A percentile compares a stretch with the other conserved stretches of the same genome.
Evolutionary conservation across 768 basidiomycete species (phyloP).

Genomic region (Lactifluus pinguis): DNA sequence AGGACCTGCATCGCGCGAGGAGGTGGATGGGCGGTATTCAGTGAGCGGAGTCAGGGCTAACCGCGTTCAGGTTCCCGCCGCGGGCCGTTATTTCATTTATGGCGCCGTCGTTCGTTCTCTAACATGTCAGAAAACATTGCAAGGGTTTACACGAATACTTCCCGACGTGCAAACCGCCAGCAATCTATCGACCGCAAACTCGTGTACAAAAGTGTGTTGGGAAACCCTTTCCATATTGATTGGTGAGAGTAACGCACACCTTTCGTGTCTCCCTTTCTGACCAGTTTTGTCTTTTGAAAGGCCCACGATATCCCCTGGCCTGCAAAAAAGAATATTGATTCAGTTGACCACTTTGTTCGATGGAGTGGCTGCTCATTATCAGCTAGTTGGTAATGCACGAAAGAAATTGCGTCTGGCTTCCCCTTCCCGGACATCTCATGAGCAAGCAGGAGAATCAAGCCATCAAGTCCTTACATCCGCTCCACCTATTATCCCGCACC

Average conservation of each 20-base stretch:
- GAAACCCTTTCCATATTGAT: slow-evolving; percentile 58
- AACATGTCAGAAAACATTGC: slow-evolving; percentile 44
- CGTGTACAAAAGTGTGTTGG: slow-evolving; percentile 61
- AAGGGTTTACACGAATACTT: slow-evolving; percentile 45
- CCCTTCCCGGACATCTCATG: background rate
- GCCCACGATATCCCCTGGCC: slow-evolving; percentile 52
- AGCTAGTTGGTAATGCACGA: slow-evolving; percentile 8
- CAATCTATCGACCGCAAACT: slow-evolving; percentile 43
- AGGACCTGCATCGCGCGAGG: background rate
- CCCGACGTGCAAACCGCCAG: slow-evolving; percentile 53
- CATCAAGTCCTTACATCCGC: slow-evolving; percentile 6
- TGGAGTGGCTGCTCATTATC: slow-evolving; percentile 40
- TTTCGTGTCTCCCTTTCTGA: slow-evolving; percentile 3
- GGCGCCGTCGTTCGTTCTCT: background rate
- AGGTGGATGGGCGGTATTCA: too few species aligned
- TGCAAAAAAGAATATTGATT: slow-evolving; percentile 54
- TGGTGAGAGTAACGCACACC: slow-evolving; percentile 39
- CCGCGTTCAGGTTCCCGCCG: background rate
- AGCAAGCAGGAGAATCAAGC: background rate
- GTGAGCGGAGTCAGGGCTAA: too few species aligned
- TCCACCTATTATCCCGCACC: slow-evolving; percentile 39
- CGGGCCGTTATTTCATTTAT: background rate
- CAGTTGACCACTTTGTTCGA: slow-evolving; percentile 41
- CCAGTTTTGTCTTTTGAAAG: slow-evolving; percentile 28
- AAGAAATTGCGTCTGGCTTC: background rate